These are phyloP conservation scores for Boechera stricta DNA, from an alignment of 345 rosid species.

Conservation along the genomic window DNA sequence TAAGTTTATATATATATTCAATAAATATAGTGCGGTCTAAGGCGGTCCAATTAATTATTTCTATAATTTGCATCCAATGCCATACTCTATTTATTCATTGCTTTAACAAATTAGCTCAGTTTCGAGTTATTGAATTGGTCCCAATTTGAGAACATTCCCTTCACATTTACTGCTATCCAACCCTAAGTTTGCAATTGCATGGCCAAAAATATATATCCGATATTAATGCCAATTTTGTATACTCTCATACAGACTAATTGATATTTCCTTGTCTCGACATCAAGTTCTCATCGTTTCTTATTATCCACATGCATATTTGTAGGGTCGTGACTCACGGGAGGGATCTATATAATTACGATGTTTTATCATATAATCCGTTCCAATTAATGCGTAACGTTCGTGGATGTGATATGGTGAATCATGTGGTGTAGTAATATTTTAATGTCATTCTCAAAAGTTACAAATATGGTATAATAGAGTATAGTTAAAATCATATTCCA, in stretches of 20 bases:
- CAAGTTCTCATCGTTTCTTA: slow-evolving; percentile 28
- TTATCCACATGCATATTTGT: slow-evolving; percentile 35
- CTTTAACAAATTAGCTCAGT: slow-evolving; percentile 4
- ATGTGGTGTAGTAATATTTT: slow-evolving; percentile 24
- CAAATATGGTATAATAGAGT: background rate
- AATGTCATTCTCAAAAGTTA: slow-evolving; percentile 6
- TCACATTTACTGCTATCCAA: slow-evolving; percentile 40
- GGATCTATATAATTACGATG: slow-evolving; percentile 22
- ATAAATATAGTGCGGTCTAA: slow-evolving; percentile 7
- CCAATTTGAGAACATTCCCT: slow-evolving; percentile 43
- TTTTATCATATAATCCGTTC: slow-evolving; percentile 16
- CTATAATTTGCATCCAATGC: slow-evolving; percentile 9
- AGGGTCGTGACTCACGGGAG: slow-evolving; percentile 26
- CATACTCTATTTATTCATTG: slow-evolving; percentile 26
- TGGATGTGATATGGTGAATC: slow-evolving; percentile 25
- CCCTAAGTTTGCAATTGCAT: slow-evolving; percentile 39
- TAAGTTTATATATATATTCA: background rate
- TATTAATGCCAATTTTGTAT: slow-evolving; percentile 21
- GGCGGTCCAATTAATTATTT: slow-evolving; percentile 17
- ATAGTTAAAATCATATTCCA: background rate
- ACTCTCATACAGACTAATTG: slow-evolving; percentile 26
- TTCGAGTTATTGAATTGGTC: slow-evolving; percentile 39
- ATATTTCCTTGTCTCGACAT: slow-evolving; percentile 5
- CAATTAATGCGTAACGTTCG: slow-evolving; percentile 17
- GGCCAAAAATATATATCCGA: slow-evolving; percentile 34